Evolutionary conservation across 176 grass and related monocot species (phyloP).

Genomic region (Ensete ventricosum): DNA sequence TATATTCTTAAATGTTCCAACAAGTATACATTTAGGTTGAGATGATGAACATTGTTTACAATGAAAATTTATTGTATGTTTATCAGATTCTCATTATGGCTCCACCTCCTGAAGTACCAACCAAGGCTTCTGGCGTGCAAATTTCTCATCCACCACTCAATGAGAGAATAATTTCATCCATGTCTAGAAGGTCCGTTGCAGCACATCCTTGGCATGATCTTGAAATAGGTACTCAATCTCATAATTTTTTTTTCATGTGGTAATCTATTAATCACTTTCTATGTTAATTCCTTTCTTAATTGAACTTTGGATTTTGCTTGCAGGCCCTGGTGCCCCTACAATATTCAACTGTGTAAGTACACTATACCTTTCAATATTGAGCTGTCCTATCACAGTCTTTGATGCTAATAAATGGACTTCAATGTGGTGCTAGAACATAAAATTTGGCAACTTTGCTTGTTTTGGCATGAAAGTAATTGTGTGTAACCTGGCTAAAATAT

Average conservation of each 20-base stretch:
- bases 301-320: constrained; percentile 5
- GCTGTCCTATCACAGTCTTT: not conserved
- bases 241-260: not conserved
- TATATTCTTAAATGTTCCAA: no score
- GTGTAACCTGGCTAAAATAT: not conserved
- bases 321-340: constrained; percentile 76
- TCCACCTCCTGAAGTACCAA: constrained; percentile 40
- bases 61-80: not conserved
- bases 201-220: constrained; percentile 99
- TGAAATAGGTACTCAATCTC: constrained; percentile 65
- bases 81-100: constrained; percentile 45
- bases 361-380: not conserved
- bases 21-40: not conserved
- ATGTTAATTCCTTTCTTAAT: not conserved
- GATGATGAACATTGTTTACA: constrained; percentile 2
- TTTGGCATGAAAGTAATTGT: not conserved
- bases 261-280: not conserved
- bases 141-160: constrained; percentile 44
- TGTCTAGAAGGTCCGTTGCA: constrained; percentile 66
- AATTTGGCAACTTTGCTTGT: not conserved
- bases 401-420: not conserved
- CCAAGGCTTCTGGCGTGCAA: constrained; percentile 18
- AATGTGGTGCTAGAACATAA: not conserved
- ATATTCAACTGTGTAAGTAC: constrained; percentile 92
- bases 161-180: constrained; percentile 76